Base-by-base conservation (phyloP, 352 stramenopile species). In the Phytophthora capsici region DNA sequence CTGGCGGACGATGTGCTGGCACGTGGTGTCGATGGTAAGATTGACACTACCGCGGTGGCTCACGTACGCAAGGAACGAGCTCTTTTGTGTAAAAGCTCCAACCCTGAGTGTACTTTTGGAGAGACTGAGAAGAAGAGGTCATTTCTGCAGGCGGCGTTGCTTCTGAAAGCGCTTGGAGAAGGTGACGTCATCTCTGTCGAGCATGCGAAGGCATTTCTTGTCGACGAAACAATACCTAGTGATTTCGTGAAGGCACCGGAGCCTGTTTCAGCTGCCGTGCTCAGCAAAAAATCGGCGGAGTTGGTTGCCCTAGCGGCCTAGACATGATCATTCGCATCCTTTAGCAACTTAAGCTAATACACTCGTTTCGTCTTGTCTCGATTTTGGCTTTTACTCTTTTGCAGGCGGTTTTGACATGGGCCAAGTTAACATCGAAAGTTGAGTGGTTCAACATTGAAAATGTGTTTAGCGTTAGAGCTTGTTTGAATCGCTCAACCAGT, bases 151-250 rank as follows among this genome's bases (percentile, higher is more conserved):
- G 67, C 74, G 4, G 68, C 71, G 10, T 32, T 76, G 17, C 59
- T 82, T 13, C 66, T 80, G 7, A 32, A 73, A 20, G 57, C 56
- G 9, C 32, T 82, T 5, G 58, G 65, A 30, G 22, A 73, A 50
- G 55, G 53, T 20, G 48, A 58, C 19, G 43, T 32, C 12, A 72
- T 78, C 32, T 64, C 56, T 25, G 52, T 69, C 9, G 54, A 63
- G 8, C 64, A 70, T 40, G 69, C 54, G 16, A 44, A 52, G 10
- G 66, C 62, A 28, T 84, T 84, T 43, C 25, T 84, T 0, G 37
- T 81, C 25, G 50, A 80, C 6, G 73, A 84, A 37, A 67, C 57
- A 40, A 78, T 84, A 48, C 76, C 73, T 0, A 43, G 17, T 14
- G 66, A 74, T 45, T 70, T 57, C 19, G 49, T 57, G 4, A 71